These are phyloP conservation scores for Hygrophoropsis aurantiaca DNA, from an alignment of 768 basidiomycete genomes.

Conservation along the genomic window DNA sequence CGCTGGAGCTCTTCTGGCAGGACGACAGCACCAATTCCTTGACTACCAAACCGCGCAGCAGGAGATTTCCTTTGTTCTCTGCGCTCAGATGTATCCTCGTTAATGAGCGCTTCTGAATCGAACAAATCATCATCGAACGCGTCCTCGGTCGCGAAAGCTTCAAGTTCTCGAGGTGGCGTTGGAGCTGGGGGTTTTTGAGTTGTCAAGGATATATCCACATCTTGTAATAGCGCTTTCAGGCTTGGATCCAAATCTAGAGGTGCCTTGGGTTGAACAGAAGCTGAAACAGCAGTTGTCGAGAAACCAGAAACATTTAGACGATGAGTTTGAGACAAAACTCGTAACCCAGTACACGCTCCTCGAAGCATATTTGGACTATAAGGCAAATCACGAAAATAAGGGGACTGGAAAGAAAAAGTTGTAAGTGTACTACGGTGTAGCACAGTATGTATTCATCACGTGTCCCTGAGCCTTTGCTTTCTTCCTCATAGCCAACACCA, in stretches of 20 bases:
- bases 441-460: too few species aligned
- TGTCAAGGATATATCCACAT: constrained; percentile 64
- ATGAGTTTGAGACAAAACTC: constrained; percentile 18
- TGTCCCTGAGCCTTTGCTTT: background rate
- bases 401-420: background rate
- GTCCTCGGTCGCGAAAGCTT: constrained; percentile 42
- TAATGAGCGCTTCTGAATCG: constrained; percentile 29
- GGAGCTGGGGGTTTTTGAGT: constrained; percentile 31
- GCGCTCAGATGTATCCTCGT: constrained; percentile 19
- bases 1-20: constrained; percentile 71
- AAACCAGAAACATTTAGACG: constrained; percentile 23
- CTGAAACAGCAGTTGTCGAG: constrained; percentile 29
- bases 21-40: constrained; percentile 66
- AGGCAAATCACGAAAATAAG: background rate
- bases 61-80: constrained; percentile 64
- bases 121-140: constrained; percentile 30
- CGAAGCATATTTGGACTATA: too few species aligned
- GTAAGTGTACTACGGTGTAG: too few species aligned
- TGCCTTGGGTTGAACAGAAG: constrained; percentile 51
- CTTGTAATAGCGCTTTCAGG: constrained; percentile 58
- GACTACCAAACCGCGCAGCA: constrained; percentile 79
- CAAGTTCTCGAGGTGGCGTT: constrained; percentile 50
- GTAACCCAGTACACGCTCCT: constrained; percentile 21
- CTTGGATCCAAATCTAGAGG: constrained; percentile 66
- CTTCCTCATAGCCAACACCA: too few species aligned